phyloP scores from a whole-genome alignment of 805 yeast genomes.

The Cyberlindnera meyerae region DNA sequence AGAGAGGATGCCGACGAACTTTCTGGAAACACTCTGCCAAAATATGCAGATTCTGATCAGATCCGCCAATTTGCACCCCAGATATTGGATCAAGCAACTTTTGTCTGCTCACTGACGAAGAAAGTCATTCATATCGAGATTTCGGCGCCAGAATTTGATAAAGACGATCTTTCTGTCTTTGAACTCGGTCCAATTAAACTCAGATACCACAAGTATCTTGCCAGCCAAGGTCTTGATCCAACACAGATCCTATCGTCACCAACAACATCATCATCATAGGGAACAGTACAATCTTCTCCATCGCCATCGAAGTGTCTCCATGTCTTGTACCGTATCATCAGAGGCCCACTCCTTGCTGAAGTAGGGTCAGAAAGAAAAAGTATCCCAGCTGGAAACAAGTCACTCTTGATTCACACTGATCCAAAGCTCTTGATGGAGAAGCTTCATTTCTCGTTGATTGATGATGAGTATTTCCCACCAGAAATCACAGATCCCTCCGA shows the following conservation, averaged over 20 bases:
- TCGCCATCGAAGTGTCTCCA: slow-evolving; percentile 52
- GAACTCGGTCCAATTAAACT: slow-evolving; percentile 44
- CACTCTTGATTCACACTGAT: slow-evolving; percentile 54
- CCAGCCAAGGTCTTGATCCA: too few species aligned
- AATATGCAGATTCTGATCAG: slow-evolving; percentile 11
- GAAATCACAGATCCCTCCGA: slow-evolving; percentile 32
- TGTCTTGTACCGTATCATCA: slow-evolving; percentile 58
- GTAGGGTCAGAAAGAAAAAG: slow-evolving; percentile 46
- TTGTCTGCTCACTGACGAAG: slow-evolving; percentile 40
- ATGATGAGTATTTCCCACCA: slow-evolving; percentile 44
- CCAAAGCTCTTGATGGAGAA: slow-evolving; percentile 44
- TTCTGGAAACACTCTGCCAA: slow-evolving; percentile 14
- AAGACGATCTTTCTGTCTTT: slow-evolving; percentile 42
- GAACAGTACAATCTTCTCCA: slow-evolving; percentile 42
- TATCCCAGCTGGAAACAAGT: slow-evolving; percentile 46
- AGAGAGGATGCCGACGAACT: slow-evolving; percentile 30
- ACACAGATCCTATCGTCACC: too few species aligned
- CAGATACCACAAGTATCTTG: slow-evolving; percentile 44
- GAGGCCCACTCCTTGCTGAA: slow-evolving; percentile 54
- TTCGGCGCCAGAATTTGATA: slow-evolving; percentile 44
- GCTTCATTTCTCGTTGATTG: slow-evolving; percentile 38
- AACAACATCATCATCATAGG: too few species aligned
- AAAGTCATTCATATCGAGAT: slow-evolving; percentile 50
- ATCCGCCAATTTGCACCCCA: slow-evolving; percentile 28
- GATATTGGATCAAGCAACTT: slow-evolving; percentile 42